Evolutionary conservation across 2,329 filamentous ascomycete species (phyloP), one percentile per base, ranked within the genome.

Genomic region (Alternaria sp.): DNA sequence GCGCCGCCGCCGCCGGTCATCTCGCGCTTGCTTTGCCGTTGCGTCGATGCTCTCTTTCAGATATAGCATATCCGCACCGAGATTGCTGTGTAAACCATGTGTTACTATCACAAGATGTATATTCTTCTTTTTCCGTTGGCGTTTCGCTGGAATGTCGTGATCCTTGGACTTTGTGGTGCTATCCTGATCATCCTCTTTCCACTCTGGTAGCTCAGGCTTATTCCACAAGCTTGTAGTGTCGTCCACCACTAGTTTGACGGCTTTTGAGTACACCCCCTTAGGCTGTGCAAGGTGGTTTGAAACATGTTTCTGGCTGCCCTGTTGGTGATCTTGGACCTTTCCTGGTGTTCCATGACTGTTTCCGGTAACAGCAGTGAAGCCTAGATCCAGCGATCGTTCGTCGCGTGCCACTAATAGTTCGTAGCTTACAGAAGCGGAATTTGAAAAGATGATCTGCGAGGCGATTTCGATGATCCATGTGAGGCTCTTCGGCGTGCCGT

Each of bases 41-140:
- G 88, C 87, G 79, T 99, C 95, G 62, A 99, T 98, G 77, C 92
- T 96, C 78, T 99, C 95, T 74, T 99, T 99, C 76, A 99, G 80
- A 74, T 91, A 99, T 21, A 99, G 82, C 95, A 99, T 97, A 75
- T 99, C 95, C 23, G 93, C 91, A 5, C 95, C 92, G 11, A 97
- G 83, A 75, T 99, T 99, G 78, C 94, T 97, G 77, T 99, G 95
- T 63, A 99, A 78, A 0, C 95, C 95, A 79, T 99, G 95, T 0
- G 95, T 98, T 49, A 99, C 80, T 33, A 99, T 84, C 24, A 99
- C 95, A 40, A 99, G 81, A 74, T 99, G 95, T 2, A 99, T 83
- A 65, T 90, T 94, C 78, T 92, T 92, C 66, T 85, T 84, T 74
- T 88, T 90, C 63, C 79, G 83, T 17, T 45, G 50, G 29, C 62